These are phyloP conservation scores for Fusarium staphyleae DNA, from an alignment of 2,329 filamentous ascomycete genomes.

Conservation along the genomic window DNA sequence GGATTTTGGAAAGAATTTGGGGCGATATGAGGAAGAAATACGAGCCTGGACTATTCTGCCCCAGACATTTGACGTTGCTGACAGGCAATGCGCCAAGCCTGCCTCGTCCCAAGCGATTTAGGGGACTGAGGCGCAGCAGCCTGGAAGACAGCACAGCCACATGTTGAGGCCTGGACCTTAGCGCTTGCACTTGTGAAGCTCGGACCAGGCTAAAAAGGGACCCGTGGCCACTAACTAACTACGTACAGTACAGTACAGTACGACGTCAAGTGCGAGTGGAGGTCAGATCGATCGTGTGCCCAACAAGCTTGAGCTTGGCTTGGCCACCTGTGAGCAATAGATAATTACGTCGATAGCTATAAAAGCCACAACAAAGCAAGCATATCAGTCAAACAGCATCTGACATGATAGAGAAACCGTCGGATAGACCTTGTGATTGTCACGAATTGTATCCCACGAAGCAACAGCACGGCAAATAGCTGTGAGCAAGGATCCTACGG, in stretches of 20 bases:
- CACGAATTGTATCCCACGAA: not conserved
- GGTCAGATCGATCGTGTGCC: slow-evolving; percentile 7
- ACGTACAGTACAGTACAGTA: no score
- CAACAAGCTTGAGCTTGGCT: slow-evolving; percentile 18
- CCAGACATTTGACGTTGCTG: slow-evolving; percentile 27
- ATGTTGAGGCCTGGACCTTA: slow-evolving; percentile 5
- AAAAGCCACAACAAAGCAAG: not conserved
- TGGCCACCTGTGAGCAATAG: slow-evolving; percentile 27
- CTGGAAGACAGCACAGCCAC: slow-evolving; percentile 34
- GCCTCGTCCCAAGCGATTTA: slow-evolving; percentile 14
- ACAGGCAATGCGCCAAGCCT: slow-evolving; percentile 29
- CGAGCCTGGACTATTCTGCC: slow-evolving; percentile 17
- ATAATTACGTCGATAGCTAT: slow-evolving; percentile 9
- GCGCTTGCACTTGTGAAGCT: slow-evolving; percentile 11
- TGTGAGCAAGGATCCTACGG: not conserved
- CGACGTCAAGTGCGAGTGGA: slow-evolving; percentile 1
- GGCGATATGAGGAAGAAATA: slow-evolving; percentile 3
- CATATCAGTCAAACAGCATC: not conserved
- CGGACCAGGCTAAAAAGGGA: slow-evolving; percentile 32
- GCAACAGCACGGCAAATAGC: not conserved
- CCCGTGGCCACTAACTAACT: slow-evolving; percentile 31
- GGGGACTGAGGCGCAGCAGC: slow-evolving; percentile 37
- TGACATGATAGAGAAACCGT: no score
- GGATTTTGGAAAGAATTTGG: not conserved
- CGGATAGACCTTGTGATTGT: slow-evolving; percentile 15